Evolutionary conservation across 345 rosid genomes (phyloP).

Genomic region (Brassica cretica): DNA sequence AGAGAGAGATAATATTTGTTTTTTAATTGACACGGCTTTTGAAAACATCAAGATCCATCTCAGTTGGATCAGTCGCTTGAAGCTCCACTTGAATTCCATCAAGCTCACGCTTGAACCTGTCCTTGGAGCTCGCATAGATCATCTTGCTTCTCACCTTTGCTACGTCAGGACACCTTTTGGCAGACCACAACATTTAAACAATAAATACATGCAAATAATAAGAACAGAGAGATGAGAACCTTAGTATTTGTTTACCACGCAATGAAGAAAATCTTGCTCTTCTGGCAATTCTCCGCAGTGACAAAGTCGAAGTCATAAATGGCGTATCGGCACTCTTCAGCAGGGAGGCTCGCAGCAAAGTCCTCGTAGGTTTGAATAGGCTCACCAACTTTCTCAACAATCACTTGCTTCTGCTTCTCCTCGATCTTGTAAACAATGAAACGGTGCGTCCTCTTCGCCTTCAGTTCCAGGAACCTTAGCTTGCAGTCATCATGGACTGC

Average conservation of each 20-base stretch:
- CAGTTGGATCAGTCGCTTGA: constrained; percentile 67
- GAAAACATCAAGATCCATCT: constrained; percentile 64
- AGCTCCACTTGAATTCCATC: constrained; percentile 62
- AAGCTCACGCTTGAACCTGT: constrained; percentile 63
- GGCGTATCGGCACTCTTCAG: constrained; percentile 48
- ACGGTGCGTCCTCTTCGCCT: constrained; percentile 57
- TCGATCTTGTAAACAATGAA: constrained; percentile 61
- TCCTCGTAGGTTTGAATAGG: constrained; percentile 54
- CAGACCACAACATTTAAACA: neutral
- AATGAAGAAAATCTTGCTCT: constrained; percentile 64
- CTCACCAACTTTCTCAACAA: constrained; percentile 58
- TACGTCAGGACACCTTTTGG: constrained; percentile 53
- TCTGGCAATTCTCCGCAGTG: constrained; percentile 52
- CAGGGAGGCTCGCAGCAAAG: constrained; percentile 53
- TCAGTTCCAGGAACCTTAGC: constrained; percentile 53
- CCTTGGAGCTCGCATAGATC: constrained; percentile 68
- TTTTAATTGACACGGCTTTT: constrained; percentile 51
- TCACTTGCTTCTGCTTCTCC: constrained; percentile 57
- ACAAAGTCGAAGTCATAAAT: constrained; percentile 57
- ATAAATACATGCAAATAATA: neutral
- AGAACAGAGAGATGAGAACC: neutral
- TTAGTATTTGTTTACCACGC: constrained; percentile 41
- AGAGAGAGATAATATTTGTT: neutral
- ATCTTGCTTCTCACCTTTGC: constrained; percentile 64
- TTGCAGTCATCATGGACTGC: constrained; percentile 66